Percentiles rank a stretch among this genome's conserved stretches.
Evolutionary conservation across 2,329 filamentous ascomycete species (phyloP).

Genomic region (Rasamsonia emersonii): DNA sequence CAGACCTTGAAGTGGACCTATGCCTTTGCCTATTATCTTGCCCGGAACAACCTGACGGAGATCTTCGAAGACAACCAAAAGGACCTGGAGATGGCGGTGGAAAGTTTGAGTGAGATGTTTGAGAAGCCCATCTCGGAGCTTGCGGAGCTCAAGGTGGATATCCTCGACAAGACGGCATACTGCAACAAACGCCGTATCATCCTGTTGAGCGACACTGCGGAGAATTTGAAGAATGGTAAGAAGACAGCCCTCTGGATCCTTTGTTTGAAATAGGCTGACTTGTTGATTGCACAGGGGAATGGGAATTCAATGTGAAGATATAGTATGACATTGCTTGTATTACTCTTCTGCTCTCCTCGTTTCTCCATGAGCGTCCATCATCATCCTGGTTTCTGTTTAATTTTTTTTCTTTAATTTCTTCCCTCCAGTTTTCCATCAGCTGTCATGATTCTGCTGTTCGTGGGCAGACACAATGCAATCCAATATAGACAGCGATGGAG

Average conservation of each 20-base stretch:
- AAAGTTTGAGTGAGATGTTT: slow-evolving; percentile 97
- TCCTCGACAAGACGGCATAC: slow-evolving; percentile 97
- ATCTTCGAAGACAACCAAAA: slow-evolving; percentile 99
- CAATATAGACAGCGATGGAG: too few relatives aligned
- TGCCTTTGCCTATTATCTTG: slow-evolving; percentile 96
- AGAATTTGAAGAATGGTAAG: slow-evolving; percentile 80
- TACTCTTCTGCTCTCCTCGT: neutral
- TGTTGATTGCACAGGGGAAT: slow-evolving; percentile 26
- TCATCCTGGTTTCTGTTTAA: slow-evolving; percentile 1
- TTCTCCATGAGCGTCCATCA: slow-evolving; percentile 1
- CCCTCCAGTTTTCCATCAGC: neutral
- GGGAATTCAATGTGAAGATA: slow-evolving; percentile 39
- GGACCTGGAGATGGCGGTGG: slow-evolving; percentile 92
- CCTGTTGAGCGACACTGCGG: slow-evolving; percentile 81
- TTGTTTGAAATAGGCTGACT: too few relatives aligned
- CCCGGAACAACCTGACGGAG: slow-evolving; percentile 86
- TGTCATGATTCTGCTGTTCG: too few relatives aligned
- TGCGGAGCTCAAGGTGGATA: slow-evolving; percentile 82
- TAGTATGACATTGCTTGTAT: slow-evolving; percentile 12
- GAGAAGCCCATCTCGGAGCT: slow-evolving; percentile 91
- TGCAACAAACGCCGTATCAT: slow-evolving; percentile 90
- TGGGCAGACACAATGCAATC: too few relatives aligned
- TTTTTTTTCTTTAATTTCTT: neutral
- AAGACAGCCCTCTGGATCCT: slow-evolving; percentile 16
- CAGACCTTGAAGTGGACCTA: slow-evolving; percentile 99